Evolutionary conservation across 768 basidiomycete genomes (phyloP), one percentile per base, ranked within the genome.

Genomic region (Royoungia palumana): DNA sequence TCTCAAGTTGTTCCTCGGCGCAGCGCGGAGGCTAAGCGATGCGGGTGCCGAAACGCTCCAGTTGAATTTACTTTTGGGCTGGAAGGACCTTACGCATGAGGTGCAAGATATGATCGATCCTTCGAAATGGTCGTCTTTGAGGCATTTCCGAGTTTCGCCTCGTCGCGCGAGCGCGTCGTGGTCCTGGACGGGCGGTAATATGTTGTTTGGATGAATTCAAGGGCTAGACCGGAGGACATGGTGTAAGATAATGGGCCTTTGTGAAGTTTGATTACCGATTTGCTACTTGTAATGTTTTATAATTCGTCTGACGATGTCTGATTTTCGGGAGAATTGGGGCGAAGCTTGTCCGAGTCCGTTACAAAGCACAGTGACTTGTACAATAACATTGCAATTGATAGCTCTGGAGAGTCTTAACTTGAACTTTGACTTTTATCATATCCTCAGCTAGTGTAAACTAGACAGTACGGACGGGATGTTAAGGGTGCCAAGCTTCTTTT

Each of bases 21-120:
- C 58, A n/a, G 61, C 47, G 44, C 55, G 51, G 41, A 28, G 13
- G 16, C 44, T 61, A 35, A 46, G 37, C 10, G 42, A 54, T 7
- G 53, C 62, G 9, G 59, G 59, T 6, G 44, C 36, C 19, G 27
- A 35, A 10, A 53, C 47, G 10, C 44, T 58, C 17, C 52, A 53
- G 9, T 12, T 55, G 20, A 53, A 58, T 34, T 24, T 62, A n/a
- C 44, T 61, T n/a, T 37, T 61, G 14, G 24, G 40, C 12, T 62
- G 46, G 58, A 45, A 44, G 27, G 49, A 42, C 25, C 49, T 64
- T 40, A 51, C 53, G 8, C 30, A 2, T 22, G 58, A 62, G 38
- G 62, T 55, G 41, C 52, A 58, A 30, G 50, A 55, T 34, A 53
- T 61, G 46, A 61, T 62, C 11, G 47, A 53, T 20, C 53, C 55